phyloP scores from a whole-genome alignment of 148 eudicot genomes.

The Camellia sinensis region DNA sequence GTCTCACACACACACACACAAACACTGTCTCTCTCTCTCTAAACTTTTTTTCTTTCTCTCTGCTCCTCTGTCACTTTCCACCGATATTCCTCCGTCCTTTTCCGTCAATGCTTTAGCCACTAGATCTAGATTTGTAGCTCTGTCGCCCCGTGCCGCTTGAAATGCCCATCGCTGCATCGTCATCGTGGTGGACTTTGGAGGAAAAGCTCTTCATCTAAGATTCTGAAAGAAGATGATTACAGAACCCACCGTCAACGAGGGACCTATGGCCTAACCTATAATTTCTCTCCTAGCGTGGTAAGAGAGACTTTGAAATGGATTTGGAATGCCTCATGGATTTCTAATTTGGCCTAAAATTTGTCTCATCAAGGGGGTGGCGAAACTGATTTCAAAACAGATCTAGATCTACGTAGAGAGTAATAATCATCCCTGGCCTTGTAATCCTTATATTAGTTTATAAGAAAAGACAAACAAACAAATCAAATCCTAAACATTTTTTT shows the following conservation, averaged over 20 bases:
- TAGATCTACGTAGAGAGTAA: constrained; percentile 29
- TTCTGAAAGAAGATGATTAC: too few relatives aligned
- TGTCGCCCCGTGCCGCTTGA: too few relatives aligned
- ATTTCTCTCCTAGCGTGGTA: constrained; percentile 33
- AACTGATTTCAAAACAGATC: constrained; percentile 47
- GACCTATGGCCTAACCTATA: constrained; percentile 25
- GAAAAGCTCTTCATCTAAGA: too few relatives aligned
- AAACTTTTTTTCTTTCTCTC: too few relatives aligned
- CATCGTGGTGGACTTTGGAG: too few relatives aligned
- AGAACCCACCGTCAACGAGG: constrained; percentile 7
- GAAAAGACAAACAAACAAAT: not conserved
- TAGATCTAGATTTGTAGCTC: too few relatives aligned
- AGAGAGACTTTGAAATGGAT: constrained; percentile 40
- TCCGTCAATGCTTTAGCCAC: too few relatives aligned
- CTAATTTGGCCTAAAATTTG: constrained; percentile 32
- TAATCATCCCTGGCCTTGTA: constrained; percentile 26
- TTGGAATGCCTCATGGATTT: constrained; percentile 46
- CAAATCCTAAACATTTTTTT: not conserved
- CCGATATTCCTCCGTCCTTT: too few relatives aligned
- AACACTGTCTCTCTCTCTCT: too few relatives aligned
- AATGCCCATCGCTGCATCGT: too few relatives aligned
- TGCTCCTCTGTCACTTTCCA: too few relatives aligned
- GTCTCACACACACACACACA: too few relatives aligned
- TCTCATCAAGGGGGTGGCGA: constrained; percentile 44
- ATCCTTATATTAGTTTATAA: constrained; percentile 28